Evolutionary conservation across 352 stramenopile genomes (phyloP).

Genomic region (Phytophthora brassicae): DNA sequence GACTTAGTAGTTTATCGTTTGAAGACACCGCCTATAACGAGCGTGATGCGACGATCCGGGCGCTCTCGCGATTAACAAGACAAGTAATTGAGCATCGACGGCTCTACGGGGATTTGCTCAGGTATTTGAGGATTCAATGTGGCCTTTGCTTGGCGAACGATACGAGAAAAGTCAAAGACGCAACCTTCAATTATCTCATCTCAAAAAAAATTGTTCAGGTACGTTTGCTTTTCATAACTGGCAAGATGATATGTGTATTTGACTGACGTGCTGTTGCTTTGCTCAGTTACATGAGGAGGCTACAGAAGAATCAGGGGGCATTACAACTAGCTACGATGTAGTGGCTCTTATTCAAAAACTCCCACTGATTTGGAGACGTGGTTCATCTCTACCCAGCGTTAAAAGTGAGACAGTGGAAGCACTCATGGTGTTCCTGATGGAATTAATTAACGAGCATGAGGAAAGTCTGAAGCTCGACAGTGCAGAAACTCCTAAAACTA

Average conservation of each 20-base stretch:
- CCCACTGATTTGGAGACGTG: conserved; percentile 33
- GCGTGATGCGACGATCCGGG: conserved; percentile 53
- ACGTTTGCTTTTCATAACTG: conserved; percentile 9
- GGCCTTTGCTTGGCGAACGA: conserved; percentile 39
- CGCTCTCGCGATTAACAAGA: conserved; percentile 38
- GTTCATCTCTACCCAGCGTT: conserved; percentile 26
- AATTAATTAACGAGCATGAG: conserved; percentile 38
- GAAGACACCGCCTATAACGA: conserved; percentile 33
- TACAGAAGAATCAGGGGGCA: conserved; percentile 15
- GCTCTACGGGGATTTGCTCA: conserved; percentile 47
- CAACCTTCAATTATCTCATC: conserved; percentile 50
- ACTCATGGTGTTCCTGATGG: conserved; percentile 47
- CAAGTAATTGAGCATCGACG: conserved; percentile 43
- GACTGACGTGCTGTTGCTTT: conserved; percentile 16
- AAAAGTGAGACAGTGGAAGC: conserved; percentile 44
- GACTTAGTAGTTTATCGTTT: conserved; percentile 49
- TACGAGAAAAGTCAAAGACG: conserved; percentile 48
- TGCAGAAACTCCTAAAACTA: conserved; percentile 14
- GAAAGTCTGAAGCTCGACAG: conserved; percentile 29
- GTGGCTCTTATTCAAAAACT: conserved; percentile 42
- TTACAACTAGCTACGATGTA: conserved; percentile 35
- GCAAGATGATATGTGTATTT: not conserved
- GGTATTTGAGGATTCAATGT: conserved; percentile 45
- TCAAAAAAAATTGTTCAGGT: conserved; percentile 46
- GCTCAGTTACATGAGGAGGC: conserved; percentile 27